Base-by-base conservation (phyloP, 2,329 filamentous ascomycete species). In the Colletotrichum paranaense region DNA sequence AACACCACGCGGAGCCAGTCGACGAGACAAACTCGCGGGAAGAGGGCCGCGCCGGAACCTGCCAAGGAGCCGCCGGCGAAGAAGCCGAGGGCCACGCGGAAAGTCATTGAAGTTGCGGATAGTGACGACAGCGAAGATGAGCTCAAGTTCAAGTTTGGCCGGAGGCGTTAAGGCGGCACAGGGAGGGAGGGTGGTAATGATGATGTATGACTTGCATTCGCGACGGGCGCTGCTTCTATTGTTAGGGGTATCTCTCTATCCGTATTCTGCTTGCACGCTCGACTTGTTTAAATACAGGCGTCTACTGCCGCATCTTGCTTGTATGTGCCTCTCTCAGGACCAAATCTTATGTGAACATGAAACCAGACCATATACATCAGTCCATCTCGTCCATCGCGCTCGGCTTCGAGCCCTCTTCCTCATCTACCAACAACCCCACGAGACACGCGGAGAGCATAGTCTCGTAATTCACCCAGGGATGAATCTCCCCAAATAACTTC, bases 391-490 rank as follows among this genome's bases (percentile, higher is more conserved):
- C 90, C 88, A 91, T 89, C 30, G 81, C 81, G 22, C 80, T 84
- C 57, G 79, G 78, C 7, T 78, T 81, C 64, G 83, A 79, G 49
- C 77, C 82, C 79, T 88, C 86, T 59, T 85, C 84, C 78, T 93
- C 92, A 0, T 89, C 88, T 6, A 93, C 91, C 67, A 91, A 81
- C 63, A 93, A 83, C 1, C 92, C 92, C 19, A 93, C 83, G 73
- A 93, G 80, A 78, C 91, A 93, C 5, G 87, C 87, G 32, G 87
- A 83, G 72, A 93, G 80, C 92, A 93, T 93, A 3, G 89, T 90
- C 82, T 93, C 91, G 78, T 91, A 92, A 80, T 93, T 93, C 30
- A 93, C 92, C 92, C 92, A 93, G 2, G 91, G 89, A 79, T 93
- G 92, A 9, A 92, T 86, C 82, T 93, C 90, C 9, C 88, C 89